Conservation (phyloP, 108 stramenopile genomes). For the Nannochloropsis gaditana region DNA sequence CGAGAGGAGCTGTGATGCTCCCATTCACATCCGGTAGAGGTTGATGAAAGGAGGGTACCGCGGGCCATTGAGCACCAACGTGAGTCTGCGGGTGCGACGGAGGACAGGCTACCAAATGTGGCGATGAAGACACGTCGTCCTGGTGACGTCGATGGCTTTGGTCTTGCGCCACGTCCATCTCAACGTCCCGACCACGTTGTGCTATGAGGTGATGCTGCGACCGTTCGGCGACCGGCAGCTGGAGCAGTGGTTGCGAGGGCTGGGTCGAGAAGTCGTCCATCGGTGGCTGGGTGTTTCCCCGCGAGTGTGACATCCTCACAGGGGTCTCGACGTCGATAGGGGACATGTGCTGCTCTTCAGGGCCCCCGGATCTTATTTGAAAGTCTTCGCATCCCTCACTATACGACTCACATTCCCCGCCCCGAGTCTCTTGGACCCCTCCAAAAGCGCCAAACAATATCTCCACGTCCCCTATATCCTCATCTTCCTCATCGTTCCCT, state of each 20-base stretch:
- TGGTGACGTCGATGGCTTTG: too few relatives aligned
- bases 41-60: too few relatives aligned
- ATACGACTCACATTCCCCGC: too few relatives aligned
- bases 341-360: constrained; percentile 1
- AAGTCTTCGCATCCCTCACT: too few relatives aligned
- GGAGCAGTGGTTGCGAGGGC: constrained; percentile 13
- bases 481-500: neutral
- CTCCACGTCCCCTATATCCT: neutral
- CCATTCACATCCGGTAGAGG: too few relatives aligned
- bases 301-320: neutral
- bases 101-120: too few relatives aligned
- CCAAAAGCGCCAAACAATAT: neutral
- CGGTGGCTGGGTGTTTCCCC: constrained; percentile 15
- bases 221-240: neutral
- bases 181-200: too few relatives aligned
- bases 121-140: too few relatives aligned
- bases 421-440: neutral
- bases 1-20: too few relatives aligned
- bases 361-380: neutral
- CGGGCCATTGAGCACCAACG: too few relatives aligned
- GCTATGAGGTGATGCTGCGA: neutral
- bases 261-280: neutral
- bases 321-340: neutral
- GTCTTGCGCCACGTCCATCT: too few relatives aligned
- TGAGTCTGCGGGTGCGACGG: too few relatives aligned